Percentiles rank a stretch among this genome's conserved stretches.
phyloP scores from a whole-genome alignment of 2,329 filamentous ascomycete genomes.

The Pseudohalonectria lignicola region DNA sequence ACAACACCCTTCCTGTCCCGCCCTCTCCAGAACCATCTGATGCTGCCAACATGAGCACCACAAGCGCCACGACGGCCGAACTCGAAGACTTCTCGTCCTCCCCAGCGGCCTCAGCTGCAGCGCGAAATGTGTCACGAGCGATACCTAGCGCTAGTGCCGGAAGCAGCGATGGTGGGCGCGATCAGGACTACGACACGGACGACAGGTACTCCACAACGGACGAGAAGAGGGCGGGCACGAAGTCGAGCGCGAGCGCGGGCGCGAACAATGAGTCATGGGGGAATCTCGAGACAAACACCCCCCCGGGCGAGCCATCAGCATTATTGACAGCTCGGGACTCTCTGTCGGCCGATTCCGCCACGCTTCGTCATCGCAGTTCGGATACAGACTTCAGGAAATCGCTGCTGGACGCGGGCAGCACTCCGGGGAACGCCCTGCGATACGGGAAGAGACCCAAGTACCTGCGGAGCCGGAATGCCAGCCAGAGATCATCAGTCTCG shows the following conservation, averaged over 20 bases:
- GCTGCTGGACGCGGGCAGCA: slow-evolving; percentile 22
- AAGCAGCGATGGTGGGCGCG: slow-evolving; percentile 6
- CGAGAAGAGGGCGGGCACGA: background rate
- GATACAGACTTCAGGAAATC: slow-evolving; percentile 14
- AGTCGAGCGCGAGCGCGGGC: no score
- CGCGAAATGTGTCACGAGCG: slow-evolving; percentile 39
- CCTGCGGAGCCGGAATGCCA: slow-evolving; percentile 44
- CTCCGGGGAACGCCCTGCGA: slow-evolving; percentile 33
- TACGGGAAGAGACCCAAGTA: slow-evolving; percentile 41
- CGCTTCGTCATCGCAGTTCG: slow-evolving; percentile 16
- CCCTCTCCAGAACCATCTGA: background rate
- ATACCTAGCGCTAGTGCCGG: slow-evolving; percentile 30
- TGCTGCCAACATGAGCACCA: slow-evolving; percentile 3
- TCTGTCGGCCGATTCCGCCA: slow-evolving; percentile 4
- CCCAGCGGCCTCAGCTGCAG: slow-evolving; percentile 42
- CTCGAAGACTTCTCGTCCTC: slow-evolving; percentile 46
- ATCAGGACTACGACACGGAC: slow-evolving; percentile 6
- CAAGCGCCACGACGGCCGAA: slow-evolving; percentile 28
- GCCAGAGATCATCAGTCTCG: slow-evolving; percentile 49
- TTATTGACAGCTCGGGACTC: no score
- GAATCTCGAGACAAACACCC: no score
- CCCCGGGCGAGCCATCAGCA: no score
- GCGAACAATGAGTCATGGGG: no score
- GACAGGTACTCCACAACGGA: background rate
- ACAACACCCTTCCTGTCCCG: slow-evolving; percentile 1